phyloP scores from a whole-genome alignment of 306 rosid species.

The Corylus heterophylla region DNA sequence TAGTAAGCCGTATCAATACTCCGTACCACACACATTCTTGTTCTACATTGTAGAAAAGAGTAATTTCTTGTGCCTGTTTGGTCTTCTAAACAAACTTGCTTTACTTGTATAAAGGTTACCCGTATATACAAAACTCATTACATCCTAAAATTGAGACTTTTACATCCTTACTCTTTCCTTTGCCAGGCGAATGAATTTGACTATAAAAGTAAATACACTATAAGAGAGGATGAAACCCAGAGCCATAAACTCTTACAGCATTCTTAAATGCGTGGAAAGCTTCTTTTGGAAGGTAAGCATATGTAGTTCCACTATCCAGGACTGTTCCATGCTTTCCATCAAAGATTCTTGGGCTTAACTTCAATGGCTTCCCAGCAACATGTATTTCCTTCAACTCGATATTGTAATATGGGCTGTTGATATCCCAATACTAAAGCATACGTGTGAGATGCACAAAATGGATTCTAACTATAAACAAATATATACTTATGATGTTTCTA shows the following conservation, averaged over 20 bases:
- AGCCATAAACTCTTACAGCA: conserved; percentile 62
- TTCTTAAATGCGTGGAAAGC: conserved; percentile 74
- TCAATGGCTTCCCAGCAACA: conserved; percentile 83
- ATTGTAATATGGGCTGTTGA: conserved; percentile 98
- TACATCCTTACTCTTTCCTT: neutral
- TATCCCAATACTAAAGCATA: conserved; percentile 99
- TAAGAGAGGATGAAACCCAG: neutral
- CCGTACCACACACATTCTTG: neutral
- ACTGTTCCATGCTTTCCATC: conserved; percentile 84
- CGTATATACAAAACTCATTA: neutral
- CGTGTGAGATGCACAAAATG: conserved; percentile 81
- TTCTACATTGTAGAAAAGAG: neutral
- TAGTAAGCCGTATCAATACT: neutral
- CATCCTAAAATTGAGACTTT: neutral
- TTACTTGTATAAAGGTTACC: neutral
- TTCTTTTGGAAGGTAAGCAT: conserved; percentile 80
- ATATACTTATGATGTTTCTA: neutral
- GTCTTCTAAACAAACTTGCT: neutral
- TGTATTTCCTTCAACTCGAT: conserved; percentile 83
- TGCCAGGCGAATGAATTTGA: conserved; percentile 9
- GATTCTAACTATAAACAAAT: conserved; percentile 50
- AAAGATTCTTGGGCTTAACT: conserved; percentile 63
- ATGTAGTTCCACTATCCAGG: conserved; percentile 96
- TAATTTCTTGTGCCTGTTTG: neutral
- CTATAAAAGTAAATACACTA: neutral